A percentile compares a stretch with the other conserved stretches of the same genome.
Conservation (phyloP, 2,329 filamentous ascomycete species). For the Torrubiella hemipterigena region DNA sequence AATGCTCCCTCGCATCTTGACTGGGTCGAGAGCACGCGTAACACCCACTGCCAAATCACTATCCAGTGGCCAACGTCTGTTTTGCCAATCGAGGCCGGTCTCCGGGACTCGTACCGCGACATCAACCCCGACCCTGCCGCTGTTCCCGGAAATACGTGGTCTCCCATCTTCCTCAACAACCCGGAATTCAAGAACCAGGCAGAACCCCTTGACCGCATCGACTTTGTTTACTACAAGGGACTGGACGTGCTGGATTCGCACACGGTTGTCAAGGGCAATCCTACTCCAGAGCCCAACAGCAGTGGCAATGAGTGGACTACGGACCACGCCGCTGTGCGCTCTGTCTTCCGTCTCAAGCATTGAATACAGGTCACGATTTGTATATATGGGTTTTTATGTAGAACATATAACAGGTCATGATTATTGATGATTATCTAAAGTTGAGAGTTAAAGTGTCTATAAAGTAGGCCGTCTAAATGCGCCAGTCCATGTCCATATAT, state of each 20-base stretch:
- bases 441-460: too few species aligned
- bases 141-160: slow-evolving; percentile 25
- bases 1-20: slow-evolving; percentile 31
- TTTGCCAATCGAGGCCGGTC: slow-evolving; percentile 17
- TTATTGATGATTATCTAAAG: too few species aligned
- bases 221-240: slow-evolving; percentile 24
- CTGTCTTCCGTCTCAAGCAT: too few species aligned
- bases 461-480: too few species aligned
- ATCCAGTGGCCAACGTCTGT: slow-evolving; percentile 25
- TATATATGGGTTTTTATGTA: too few species aligned
- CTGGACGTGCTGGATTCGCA: slow-evolving; percentile 19
- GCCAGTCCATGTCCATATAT: too few species aligned
- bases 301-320: slow-evolving; percentile 27
- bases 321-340: slow-evolving; percentile 22
- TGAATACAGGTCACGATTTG: too few species aligned
- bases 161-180: slow-evolving; percentile 23
- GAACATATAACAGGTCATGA: too few species aligned
- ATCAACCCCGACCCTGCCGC: slow-evolving; percentile 20
- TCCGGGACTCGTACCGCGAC: slow-evolving; percentile 25
- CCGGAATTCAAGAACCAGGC: slow-evolving; percentile 12
- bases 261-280: slow-evolving; percentile 19
- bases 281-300: slow-evolving; percentile 19
- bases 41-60: slow-evolving; percentile 20
- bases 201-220: slow-evolving; percentile 28
- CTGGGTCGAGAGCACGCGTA: slow-evolving; percentile 18